Evolutionary conservation across 2,329 filamentous ascomycete genomes (phyloP).

Genomic region (Colletotrichum orchidophilum): DNA sequence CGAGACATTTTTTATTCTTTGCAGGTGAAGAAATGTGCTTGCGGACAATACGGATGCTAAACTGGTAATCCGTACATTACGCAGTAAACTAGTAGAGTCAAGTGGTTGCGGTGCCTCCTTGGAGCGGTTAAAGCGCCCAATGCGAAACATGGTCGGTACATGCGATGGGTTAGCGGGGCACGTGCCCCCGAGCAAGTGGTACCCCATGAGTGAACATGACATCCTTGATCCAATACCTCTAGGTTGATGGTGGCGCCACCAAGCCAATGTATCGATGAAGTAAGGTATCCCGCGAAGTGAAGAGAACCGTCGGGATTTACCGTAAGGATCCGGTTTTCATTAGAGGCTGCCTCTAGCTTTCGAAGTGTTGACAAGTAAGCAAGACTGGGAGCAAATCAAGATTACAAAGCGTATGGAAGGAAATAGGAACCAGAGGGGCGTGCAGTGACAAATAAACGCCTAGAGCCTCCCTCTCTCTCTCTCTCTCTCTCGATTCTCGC

Average conservation of each 20-base stretch:
- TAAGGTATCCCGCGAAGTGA: not conserved
- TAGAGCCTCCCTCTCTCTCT: too few relatives aligned
- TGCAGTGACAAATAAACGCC: not conserved
- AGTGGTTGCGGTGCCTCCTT: not conserved
- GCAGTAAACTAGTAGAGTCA: not conserved
- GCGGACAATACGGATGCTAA: not conserved
- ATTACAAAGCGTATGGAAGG: not conserved
- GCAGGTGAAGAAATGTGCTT: not conserved
- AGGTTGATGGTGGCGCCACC: not conserved
- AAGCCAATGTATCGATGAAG: not conserved
- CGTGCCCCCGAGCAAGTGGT: not conserved
- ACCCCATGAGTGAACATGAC: not conserved
- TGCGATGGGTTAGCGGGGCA: not conserved
- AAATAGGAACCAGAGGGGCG: not conserved
- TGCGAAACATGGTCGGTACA: constrained; percentile 5
- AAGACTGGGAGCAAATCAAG: not conserved
- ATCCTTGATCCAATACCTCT: not conserved
- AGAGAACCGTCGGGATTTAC: not conserved
- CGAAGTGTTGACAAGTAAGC: not conserved
- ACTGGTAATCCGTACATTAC: not conserved
- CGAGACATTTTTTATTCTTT: not conserved
- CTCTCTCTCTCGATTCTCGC: not conserved
- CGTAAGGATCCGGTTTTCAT: not conserved
- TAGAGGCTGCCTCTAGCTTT: too few relatives aligned
- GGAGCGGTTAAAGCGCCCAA: not conserved